A percentile compares a stretch with the other conserved stretches of the same genome.
Conservation (phyloP, 768 basidiomycete genomes). For the Amanita jacksonii region DNA sequence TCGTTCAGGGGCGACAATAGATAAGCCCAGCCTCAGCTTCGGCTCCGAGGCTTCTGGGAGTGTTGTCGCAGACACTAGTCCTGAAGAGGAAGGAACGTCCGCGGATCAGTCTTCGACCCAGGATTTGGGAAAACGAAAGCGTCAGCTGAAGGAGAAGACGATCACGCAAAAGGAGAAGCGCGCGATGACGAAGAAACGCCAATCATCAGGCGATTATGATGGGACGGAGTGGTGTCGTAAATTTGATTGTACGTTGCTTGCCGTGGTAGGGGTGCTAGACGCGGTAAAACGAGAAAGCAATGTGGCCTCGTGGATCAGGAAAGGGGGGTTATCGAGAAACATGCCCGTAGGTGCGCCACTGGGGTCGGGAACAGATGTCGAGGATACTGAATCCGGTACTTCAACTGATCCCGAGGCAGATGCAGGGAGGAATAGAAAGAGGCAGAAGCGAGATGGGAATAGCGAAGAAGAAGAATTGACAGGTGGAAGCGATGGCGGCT, state of each 20-base stretch:
- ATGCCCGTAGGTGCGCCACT: not conserved
- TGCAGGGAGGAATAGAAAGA: too few species aligned
- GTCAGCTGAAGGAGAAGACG: constrained; percentile 6
- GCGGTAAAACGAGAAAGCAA: constrained; percentile 47
- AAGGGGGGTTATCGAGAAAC: constrained; percentile 35
- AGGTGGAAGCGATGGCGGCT: too few species aligned
- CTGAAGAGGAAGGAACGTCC: not conserved
- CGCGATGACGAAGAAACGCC: not conserved
- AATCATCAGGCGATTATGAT: not conserved
- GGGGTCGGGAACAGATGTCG: not conserved
- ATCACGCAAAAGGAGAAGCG: not conserved
- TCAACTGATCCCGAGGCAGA: not conserved
- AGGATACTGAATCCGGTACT: not conserved
- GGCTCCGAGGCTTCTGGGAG: not conserved
- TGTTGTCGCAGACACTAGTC: not conserved
- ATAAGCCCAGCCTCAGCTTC: too few species aligned
- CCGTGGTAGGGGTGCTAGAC: constrained; percentile 60
- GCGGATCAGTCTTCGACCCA: constrained; percentile 3
- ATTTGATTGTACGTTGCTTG: constrained; percentile 51
- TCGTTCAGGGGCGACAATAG: not conserved
- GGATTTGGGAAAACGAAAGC: constrained; percentile 14
- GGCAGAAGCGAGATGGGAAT: not conserved
- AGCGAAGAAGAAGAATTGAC: not conserved
- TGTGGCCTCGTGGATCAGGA: constrained; percentile 57
- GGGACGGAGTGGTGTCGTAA: not conserved